phyloP scores from a whole-genome alignment of 768 basidiomycete species.

The Leccinum broughii region DNA sequence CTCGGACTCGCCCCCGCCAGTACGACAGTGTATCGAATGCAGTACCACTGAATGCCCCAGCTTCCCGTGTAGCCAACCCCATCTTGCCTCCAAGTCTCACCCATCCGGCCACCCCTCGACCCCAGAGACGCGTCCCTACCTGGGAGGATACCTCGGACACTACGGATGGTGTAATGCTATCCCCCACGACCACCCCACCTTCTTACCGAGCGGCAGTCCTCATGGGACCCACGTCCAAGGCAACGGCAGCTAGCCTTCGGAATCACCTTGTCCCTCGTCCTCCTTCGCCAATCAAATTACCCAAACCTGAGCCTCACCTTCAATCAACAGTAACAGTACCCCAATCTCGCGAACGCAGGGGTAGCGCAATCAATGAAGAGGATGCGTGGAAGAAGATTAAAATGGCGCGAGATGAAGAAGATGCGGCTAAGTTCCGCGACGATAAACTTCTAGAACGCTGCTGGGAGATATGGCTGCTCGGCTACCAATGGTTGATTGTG shows the following conservation, averaged over 20 bases:
- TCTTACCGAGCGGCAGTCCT: conserved; percentile 49
- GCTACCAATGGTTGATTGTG: conserved; percentile 73
- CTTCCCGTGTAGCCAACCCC: conserved; percentile 20
- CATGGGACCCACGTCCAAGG: conserved; percentile 21
- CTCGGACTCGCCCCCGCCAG: conserved; percentile 10
- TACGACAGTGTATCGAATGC: conserved; percentile 11
- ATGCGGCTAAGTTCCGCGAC: conserved; percentile 68
- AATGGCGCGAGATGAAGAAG: conserved; percentile 66
- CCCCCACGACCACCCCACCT: conserved; percentile 46
- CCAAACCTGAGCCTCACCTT: conserved; percentile 22
- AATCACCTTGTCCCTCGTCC: conserved; percentile 16
- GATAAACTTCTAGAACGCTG: conserved; percentile 66
- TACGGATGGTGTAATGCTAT: conserved; percentile 32
- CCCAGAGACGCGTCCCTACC: conserved; percentile 18
- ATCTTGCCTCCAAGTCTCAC: conserved; percentile 31
- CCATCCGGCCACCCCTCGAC: conserved; percentile 32
- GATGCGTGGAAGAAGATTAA: conserved; percentile 79
- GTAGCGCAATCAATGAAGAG: conserved; percentile 61
- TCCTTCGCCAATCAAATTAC: conserved; percentile 34
- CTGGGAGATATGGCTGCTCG: conserved; percentile 75
- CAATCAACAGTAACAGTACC: conserved; percentile 17
- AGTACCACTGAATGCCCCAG: conserved; percentile 9
- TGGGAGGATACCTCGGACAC: conserved; percentile 43
- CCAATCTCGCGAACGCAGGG: conserved; percentile 41
- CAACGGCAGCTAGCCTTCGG: conserved; percentile 15